phyloP scores from a whole-genome alignment of 2,329 filamentous ascomycete species.

The Colletotrichum sp. region DNA sequence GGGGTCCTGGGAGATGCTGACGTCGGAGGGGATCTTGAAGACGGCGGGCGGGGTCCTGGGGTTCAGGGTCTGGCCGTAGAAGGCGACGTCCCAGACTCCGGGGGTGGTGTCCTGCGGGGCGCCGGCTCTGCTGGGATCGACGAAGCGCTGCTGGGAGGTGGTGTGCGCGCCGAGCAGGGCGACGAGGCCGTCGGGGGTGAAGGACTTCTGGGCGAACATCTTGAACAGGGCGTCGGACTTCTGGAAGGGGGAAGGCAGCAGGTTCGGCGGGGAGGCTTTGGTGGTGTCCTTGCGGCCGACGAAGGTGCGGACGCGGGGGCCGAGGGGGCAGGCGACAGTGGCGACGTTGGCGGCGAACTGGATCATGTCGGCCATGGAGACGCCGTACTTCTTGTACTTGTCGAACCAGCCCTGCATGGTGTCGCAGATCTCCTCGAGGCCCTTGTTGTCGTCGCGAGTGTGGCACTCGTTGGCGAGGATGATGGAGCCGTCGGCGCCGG shows the following conservation, averaged over 20 bases:
- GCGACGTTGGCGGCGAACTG: constrained; percentile 58
- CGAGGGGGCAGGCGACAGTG: constrained; percentile 49
- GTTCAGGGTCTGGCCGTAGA: constrained; percentile 48
- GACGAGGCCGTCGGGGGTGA: constrained; percentile 53
- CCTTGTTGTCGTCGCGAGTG: constrained; percentile 47
- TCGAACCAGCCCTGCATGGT: constrained; percentile 42
- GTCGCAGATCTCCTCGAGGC: constrained; percentile 48
- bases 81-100: constrained; percentile 58
- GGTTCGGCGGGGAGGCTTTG: constrained; percentile 39
- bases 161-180: constrained; percentile 62
- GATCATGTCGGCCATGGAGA: constrained; percentile 59
- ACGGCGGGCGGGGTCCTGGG: constrained; percentile 37
- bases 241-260: constrained; percentile 49
- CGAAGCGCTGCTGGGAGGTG: constrained; percentile 52
- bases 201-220: constrained; percentile 59
- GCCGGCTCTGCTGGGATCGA: constrained; percentile 42
- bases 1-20: constrained; percentile 41
- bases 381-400: constrained; percentile 44
- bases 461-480: constrained; percentile 44
- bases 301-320: constrained; percentile 54
- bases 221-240: constrained; percentile 52
- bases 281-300: constrained; percentile 55
- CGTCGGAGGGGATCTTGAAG: constrained; percentile 47
- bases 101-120: constrained; percentile 57
- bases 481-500: constrained; percentile 53